These are phyloP conservation scores for Ascoidea rubescens DNA, from an alignment of 805 yeast genomes.

Conservation along the genomic window DNA sequence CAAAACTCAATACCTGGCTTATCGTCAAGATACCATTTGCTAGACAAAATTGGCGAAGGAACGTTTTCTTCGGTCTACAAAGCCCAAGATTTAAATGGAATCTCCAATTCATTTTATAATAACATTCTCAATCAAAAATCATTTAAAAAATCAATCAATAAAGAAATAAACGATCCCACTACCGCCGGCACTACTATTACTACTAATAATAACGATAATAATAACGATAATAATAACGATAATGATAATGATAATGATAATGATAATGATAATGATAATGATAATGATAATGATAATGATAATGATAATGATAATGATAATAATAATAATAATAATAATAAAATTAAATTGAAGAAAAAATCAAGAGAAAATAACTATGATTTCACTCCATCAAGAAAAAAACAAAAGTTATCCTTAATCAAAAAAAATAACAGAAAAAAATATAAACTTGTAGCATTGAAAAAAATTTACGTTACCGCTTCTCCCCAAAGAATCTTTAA, in stretches of 20 bases:
- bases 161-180: too few relatives aligned
- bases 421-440: background rate
- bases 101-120: constrained; percentile 14
- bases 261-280: constrained; percentile 9
- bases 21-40: constrained; percentile 18
- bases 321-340: constrained; percentile 8
- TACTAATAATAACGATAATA: too few relatives aligned
- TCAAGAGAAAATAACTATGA: too few relatives aligned
- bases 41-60: constrained; percentile 59
- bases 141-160: too few relatives aligned
- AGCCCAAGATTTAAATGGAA: constrained; percentile 37
- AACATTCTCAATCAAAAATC: too few relatives aligned
- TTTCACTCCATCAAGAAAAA: constrained; percentile 11
- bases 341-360: constrained; percentile 14
- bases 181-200: too few relatives aligned
- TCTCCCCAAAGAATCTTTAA: constrained; percentile 85
- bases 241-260: constrained; percentile 12
- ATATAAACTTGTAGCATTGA: constrained; percentile 54
- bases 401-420: background rate
- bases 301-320: constrained; percentile 12
- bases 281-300: constrained; percentile 34
- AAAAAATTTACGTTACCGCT: constrained; percentile 88
- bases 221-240: constrained; percentile 33
- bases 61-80: constrained; percentile 81
- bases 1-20: constrained; percentile 41